Evolutionary conservation across 2,329 filamentous ascomycete genomes (phyloP).

Genomic region (Beauveria varroae): DNA sequence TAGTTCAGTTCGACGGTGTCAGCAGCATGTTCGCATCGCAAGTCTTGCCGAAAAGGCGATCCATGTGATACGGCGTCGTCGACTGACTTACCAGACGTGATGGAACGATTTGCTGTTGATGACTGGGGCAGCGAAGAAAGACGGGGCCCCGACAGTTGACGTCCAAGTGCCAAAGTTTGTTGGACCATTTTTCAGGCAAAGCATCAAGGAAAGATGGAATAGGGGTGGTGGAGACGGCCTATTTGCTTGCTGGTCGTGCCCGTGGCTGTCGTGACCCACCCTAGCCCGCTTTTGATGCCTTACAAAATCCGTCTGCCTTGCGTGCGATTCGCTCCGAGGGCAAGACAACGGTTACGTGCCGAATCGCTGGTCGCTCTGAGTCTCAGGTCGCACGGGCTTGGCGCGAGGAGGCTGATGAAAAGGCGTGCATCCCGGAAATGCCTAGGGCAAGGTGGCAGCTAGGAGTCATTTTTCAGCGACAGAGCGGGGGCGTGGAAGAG

Average conservation of each 20-base stretch:
- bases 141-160: too few species aligned
- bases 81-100: too few species aligned
- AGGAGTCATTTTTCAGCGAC: too few species aligned
- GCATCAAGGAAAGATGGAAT: neutral
- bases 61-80: too few species aligned
- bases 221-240: neutral
- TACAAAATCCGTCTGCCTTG: neutral
- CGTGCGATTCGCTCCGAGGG: neutral
- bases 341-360: neutral
- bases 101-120: too few species aligned
- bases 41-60: too few species aligned
- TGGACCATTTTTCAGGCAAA: neutral
- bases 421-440: neutral
- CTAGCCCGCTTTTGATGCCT: neutral
- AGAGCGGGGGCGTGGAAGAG: too few species aligned
- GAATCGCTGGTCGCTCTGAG: neutral
- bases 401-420: neutral
- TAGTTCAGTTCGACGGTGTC: too few species aligned
- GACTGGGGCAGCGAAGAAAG: too few species aligned
- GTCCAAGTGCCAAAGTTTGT: too few species aligned
- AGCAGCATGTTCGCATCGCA: too few species aligned
- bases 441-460: neutral
- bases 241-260: neutral
- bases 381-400: neutral
- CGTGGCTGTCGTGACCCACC: neutral